Base-by-base conservation (phyloP, 371 early-diverging fungal genomes). In the Saksenaea oblongispora region DNA sequence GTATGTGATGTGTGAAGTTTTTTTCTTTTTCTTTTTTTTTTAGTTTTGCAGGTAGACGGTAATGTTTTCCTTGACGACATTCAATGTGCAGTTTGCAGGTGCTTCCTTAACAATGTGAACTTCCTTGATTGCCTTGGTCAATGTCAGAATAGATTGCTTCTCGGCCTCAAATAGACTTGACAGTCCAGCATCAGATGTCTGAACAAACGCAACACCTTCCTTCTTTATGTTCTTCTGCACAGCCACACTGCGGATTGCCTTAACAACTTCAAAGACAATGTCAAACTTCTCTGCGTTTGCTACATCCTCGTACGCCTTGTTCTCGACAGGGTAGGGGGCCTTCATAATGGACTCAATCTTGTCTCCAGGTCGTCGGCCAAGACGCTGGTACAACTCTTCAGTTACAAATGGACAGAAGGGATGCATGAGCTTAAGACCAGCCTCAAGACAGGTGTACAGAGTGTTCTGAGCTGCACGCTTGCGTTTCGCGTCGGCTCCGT, bases 351-450 rank as follows among this genome's bases (percentile, higher is more conserved):
- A 71, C 17, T 74, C 67, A 51, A 73, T 69, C 35, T 71, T 78
- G 59, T 90, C 89, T 47, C 80, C 80, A 27, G 87, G 79, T 55
- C 93, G 88, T 44, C 92, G 90, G 35, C 85, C 89, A 47, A 98
- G 77, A 61, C 96, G 91, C 80, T 99, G 99, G 86, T 89, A 99
- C 65, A 99, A 83, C 80, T 99, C 99, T 84, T 99, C 99, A 22
- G 99, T 98, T 44, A 99, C 90, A 76, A 94, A 99, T 11, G 99
- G 99, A 97, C 98, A 98, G 85, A 99, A 94, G 28, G 99, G 99
- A 80, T 98, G 98, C 71, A 99, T 79, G 64, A 99, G 82, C 75
- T 88, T 91, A 66, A 99, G 81, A 17, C 95, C 97, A 51, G 86
- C 87, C 65, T 98, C 96, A 69, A 98, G 87, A 76, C 96, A 95